Evolutionary conservation across 129 eudicot species (phyloP).

Genomic region (Ambrosia trifida): DNA sequence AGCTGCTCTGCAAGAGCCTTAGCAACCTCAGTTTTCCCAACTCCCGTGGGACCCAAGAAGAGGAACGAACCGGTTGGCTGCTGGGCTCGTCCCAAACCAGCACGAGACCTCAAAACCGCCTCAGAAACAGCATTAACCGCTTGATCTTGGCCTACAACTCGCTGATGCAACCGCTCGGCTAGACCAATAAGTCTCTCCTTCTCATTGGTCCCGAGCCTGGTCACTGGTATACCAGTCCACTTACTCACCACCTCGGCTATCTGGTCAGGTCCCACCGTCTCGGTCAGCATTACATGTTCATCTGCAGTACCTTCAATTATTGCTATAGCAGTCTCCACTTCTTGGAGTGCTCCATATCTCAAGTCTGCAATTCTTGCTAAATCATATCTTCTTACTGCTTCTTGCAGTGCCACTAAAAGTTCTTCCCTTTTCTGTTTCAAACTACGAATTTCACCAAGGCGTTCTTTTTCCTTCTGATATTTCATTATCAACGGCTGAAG

Average conservation of each 20-base stretch:
- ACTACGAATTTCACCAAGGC: conserved; percentile 77
- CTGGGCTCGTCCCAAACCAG: conserved; percentile 91
- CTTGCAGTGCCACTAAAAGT: conserved; percentile 58
- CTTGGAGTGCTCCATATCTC: conserved; percentile 84
- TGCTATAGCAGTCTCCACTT: conserved; percentile 78
- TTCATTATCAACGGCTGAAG: conserved; percentile 88
- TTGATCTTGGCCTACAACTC: conserved; percentile 88
- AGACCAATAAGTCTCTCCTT: conserved; percentile 78
- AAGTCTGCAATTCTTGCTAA: conserved; percentile 89
- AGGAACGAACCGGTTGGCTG: conserved; percentile 98
- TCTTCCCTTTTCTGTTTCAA: conserved; percentile 81
- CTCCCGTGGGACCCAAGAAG: conserved; percentile 96
- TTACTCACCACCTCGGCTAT: conserved; percentile 96
- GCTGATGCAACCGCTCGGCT: conserved; percentile 70
- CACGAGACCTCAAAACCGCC: conserved; percentile 91
- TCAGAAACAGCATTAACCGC: conserved; percentile 91
- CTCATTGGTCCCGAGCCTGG: conserved; percentile 84
- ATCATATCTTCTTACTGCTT: conserved; percentile 89
- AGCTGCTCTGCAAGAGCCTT: conserved; percentile 95
- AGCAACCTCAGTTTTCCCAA: conserved; percentile 97
- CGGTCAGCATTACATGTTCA: conserved; percentile 69
- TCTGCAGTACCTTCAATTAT: conserved; percentile 57
- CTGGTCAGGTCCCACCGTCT: conserved; percentile 90
- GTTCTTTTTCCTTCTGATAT: conserved; percentile 76
- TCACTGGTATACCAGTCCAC: conserved; percentile 97